Conservation (phyloP, 148 eudicot species). For the Vaccinium corymbosum region DNA sequence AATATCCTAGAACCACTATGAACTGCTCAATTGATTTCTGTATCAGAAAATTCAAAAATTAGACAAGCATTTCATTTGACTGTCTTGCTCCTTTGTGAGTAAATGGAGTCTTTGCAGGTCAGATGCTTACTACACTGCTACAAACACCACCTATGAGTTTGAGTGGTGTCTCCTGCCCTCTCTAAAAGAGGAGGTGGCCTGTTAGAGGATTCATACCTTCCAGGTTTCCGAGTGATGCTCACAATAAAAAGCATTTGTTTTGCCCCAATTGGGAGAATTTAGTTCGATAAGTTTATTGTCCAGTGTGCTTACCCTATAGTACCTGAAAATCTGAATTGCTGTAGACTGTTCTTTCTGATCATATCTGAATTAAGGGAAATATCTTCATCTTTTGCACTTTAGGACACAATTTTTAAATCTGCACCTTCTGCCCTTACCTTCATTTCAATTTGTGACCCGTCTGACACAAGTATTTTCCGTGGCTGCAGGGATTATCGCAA, state of each 20-base stretch:
- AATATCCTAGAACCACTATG: neutral
- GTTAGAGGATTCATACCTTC: neutral
- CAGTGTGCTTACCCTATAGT: neutral
- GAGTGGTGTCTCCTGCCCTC: constrained; percentile 1
- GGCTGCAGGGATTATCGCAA: constrained; percentile 58
- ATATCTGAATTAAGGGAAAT: neutral
- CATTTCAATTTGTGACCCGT: neutral
- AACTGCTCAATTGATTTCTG: neutral
- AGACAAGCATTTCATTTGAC: neutral
- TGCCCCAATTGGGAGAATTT: neutral
- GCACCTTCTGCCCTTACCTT: neutral
- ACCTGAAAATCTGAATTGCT: neutral
- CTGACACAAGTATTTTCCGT: neutral
- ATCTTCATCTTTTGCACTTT: neutral
- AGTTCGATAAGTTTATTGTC: neutral
- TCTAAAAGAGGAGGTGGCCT: neutral
- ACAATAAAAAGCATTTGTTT: neutral
- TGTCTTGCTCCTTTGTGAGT: neutral
- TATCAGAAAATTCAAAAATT: neutral
- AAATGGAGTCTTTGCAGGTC: neutral
- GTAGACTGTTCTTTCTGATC: neutral
- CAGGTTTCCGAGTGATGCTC: neutral
- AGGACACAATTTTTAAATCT: neutral
- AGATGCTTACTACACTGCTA: neutral
- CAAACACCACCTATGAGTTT: neutral